Evolutionary conservation across 1,284 basidiomycete species (phyloP), one percentile per base, ranked within the genome.

Genomic region (Xerocomus alliaceus): DNA sequence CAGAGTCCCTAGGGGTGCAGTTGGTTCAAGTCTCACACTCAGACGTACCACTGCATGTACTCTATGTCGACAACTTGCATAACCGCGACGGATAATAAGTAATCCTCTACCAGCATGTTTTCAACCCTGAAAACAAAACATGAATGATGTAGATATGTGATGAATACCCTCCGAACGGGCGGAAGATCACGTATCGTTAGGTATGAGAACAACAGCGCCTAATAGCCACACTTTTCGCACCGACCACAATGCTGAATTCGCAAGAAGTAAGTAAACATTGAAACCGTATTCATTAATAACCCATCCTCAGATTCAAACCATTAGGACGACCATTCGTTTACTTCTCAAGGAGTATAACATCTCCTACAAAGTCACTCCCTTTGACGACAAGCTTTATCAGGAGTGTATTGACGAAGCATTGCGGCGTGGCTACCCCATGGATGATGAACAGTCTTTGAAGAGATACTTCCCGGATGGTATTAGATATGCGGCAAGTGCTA

Each of bases 341-440:
- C 32, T 61, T 29, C 54, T 68, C 18, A 39, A 47, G 24, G 41
- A 45, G 26, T 47, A 37, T 15, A 24, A 61, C 37, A n/a, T 44
- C 22, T 9, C 29, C 8, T 54, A 42, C 20, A 49, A 41, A 13
- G 20, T 54, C 28, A 50, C 39, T 13, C 56, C 55, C 11, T 65
- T 57, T 11, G 53, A 62, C 26, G 8, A 60, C 7, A 46, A 28
- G 1, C 44, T 60, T 7, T 49, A 56, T 24, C 47, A 59, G 20
- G 56, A 60, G 5, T 68, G 42, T 26, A 35, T 70, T 3, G 49
- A 63, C 8, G 56, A 64, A 17, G 66, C 60, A 1, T 20, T 8
- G 15, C 56, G 45, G 51, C 61, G 58, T 15, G 60, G 59, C 15
- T 63, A 68, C 20, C 58, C 56, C 2, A 24, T 65, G 3, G 47